Conservation (phyloP, 306 rosid species). For the Urtica urens region DNA sequence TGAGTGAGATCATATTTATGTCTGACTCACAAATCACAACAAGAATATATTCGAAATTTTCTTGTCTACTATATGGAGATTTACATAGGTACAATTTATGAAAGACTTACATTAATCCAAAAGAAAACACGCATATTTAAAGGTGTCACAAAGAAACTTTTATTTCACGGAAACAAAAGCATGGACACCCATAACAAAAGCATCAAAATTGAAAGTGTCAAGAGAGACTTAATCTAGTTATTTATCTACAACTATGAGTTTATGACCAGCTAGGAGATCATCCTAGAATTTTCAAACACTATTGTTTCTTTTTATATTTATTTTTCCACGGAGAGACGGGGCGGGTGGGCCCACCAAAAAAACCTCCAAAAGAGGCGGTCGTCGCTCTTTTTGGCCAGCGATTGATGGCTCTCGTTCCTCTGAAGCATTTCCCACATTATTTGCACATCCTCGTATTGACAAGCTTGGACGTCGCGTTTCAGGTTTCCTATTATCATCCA, state of each 20-base stretch:
- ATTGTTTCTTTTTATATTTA: too few relatives aligned
- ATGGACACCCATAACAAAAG: slow-evolving; percentile 10
- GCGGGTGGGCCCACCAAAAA: slow-evolving; percentile 45
- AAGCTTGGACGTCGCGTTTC: slow-evolving; percentile 53
- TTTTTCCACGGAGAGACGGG: slow-evolving; percentile 28
- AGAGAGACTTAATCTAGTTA: too few relatives aligned
- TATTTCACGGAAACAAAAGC: slow-evolving; percentile 16
- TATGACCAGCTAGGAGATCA: too few relatives aligned
- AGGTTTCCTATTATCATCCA: slow-evolving; percentile 49
- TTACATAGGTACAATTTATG: too few relatives aligned
- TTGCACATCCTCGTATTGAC: slow-evolving; percentile 67
- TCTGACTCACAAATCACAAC: too few relatives aligned
- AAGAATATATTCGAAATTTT: too few relatives aligned
- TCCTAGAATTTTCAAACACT: too few relatives aligned
- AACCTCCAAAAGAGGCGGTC: slow-evolving; percentile 28
- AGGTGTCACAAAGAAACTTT: slow-evolving; percentile 18
- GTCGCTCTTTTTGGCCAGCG: slow-evolving; percentile 18
- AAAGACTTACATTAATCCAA: too few relatives aligned
- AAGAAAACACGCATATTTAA: too few relatives aligned
- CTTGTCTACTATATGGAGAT: too few relatives aligned
- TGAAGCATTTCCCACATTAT: slow-evolving; percentile 88
- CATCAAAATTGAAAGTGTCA: slow-evolving; percentile 14
- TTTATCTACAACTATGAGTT: too few relatives aligned
- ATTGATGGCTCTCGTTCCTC: slow-evolving; percentile 31
- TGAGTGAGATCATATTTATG: too few relatives aligned